Base-by-base conservation (phyloP, 352 stramenopile species). In the Paralagenidium karlingii region DNA sequence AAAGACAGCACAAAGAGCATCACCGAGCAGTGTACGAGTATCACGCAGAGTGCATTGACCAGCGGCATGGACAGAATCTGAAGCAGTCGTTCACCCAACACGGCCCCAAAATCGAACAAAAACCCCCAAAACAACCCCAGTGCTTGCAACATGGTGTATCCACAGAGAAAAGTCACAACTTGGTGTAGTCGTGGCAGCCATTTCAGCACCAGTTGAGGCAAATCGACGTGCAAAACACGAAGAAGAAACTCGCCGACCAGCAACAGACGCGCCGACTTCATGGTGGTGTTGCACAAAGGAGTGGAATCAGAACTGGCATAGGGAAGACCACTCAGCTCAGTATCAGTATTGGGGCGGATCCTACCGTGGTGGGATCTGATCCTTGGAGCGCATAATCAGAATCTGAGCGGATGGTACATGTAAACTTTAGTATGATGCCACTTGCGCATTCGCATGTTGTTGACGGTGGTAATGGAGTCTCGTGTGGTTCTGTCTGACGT, bases 81-180 rank as follows among this genome's bases (percentile, higher is more conserved):
- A 53, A 74, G 88, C 60, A 87, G 82, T 44, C 87, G 88, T 53
- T 87, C 75, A 18, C 75, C 75, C 30, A 92, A 36, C n/a, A 92
- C 79, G 12, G 75, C 75, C 15, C 73, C 73, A 24, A 92, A 60
- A 36, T 78, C 87, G 54, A 88, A 88, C 7, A 92, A 52, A 24
- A 89, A 92, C 3, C 68, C 73, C 78, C 78, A 92, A 16, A 92
- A 64, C 39, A 92, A 89, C 7, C 75, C 78, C 22, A 92, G 49
- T 31, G 75, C 73, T 38, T 53, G 45, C 13, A 53, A 38, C 45
- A 53, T 53, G 28, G 47, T 43, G 40, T 54, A 43, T 12, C 37
- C 38, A 34, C 45, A 33, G 15, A 37, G 26, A 30, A 40, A 47
- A 19, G 33, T 51, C 15, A 49, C 32, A 7, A 44, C 3, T 11